phyloP scores from a whole-genome alignment of 1,139 yeast species.

The Candida buenavistaensis region DNA sequence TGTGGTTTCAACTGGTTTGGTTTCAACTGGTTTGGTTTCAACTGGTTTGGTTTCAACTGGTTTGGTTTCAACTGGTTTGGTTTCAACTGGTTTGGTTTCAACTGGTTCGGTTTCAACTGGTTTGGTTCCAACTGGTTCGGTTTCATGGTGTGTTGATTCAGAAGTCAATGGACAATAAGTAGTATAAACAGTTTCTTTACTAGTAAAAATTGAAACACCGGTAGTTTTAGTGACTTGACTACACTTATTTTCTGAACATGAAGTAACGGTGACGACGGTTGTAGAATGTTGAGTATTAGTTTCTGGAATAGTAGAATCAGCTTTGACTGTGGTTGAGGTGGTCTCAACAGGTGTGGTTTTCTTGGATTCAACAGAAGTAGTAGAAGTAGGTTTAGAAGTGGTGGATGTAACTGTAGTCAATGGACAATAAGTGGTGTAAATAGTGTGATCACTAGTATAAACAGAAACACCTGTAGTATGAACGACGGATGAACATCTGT shows the following conservation, averaged over 20 bases:
- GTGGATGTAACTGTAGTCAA: constrained; percentile 12
- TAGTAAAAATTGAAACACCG: constrained; percentile 35
- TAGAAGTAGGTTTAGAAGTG: constrained; percentile 1
- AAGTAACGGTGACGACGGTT: constrained; percentile 21
- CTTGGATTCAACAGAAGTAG: not conserved
- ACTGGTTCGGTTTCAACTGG: not conserved
- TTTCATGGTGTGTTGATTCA: not conserved
- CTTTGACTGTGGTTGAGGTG: constrained; percentile 7
- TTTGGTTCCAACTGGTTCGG: not conserved
- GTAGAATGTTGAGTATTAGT: constrained; percentile 8
- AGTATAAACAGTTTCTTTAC: constrained; percentile 20
- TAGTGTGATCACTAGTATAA: constrained; percentile 18
- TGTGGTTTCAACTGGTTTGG: constrained; percentile 4
- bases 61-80: too few species aligned
- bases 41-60: too few species aligned
- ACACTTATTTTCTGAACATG: constrained; percentile 29
- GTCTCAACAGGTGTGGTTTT: too few species aligned
- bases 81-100: not conserved
- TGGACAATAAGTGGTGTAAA: constrained; percentile 34
- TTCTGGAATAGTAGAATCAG: constrained; percentile 10
- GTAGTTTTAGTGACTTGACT: constrained; percentile 32
- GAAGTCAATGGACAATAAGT: constrained; percentile 22
- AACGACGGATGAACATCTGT: constrained; percentile 29
- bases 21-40: not conserved
- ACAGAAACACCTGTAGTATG: constrained; percentile 29